Evolutionary conservation across 176 grass and related monocot species (phyloP).

Genomic region (Tillandsia fasciculata): DNA sequence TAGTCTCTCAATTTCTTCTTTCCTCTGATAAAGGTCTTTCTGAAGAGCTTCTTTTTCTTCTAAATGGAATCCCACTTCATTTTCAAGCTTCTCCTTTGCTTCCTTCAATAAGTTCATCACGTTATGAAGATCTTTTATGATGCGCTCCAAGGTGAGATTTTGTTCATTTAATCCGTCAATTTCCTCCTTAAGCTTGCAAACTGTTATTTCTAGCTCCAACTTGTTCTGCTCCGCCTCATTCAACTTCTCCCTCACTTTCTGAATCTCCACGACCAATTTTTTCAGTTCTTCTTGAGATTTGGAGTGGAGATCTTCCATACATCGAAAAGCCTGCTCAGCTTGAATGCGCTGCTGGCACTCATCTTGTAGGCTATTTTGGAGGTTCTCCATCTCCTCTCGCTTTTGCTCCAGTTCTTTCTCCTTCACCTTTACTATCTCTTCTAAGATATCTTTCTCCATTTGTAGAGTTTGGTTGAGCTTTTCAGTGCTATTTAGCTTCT

Average conservation of each 20-base stretch:
- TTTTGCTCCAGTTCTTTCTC: constrained; percentile 62
- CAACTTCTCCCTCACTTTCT: constrained; percentile 34
- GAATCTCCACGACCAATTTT: constrained; percentile 40
- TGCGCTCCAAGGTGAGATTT: not conserved
- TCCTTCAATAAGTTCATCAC: constrained; percentile 14
- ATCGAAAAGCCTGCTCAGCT: constrained; percentile 47
- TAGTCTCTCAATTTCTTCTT: constrained; percentile 1
- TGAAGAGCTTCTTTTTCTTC: constrained; percentile 11
- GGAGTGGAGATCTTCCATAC: constrained; percentile 27
- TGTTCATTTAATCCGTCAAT: constrained; percentile 5
- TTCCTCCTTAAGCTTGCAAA: constrained; percentile 61
- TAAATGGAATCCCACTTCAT: constrained; percentile 10
- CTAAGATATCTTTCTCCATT: constrained; percentile 46
- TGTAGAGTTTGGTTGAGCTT: constrained; percentile 42
- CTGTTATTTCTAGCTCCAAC: constrained; percentile 35
- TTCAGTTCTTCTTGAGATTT: constrained; percentile 43
- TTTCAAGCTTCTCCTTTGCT: constrained; percentile 1
- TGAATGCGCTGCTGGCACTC: constrained; percentile 36
- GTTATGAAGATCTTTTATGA: constrained; percentile 8
- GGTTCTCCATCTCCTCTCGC: constrained; percentile 41
- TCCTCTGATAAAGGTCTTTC: constrained; percentile 6
- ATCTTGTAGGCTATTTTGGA: constrained; percentile 40
- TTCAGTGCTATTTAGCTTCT: constrained; percentile 62
- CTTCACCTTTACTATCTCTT: constrained; percentile 45
- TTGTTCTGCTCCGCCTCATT: constrained; percentile 41